A percentile compares a stretch with the other conserved stretches of the same genome.
phyloP scores from a whole-genome alignment of 1,139 yeast genomes.

The Schizosaccharomyces versatilis region DNA sequence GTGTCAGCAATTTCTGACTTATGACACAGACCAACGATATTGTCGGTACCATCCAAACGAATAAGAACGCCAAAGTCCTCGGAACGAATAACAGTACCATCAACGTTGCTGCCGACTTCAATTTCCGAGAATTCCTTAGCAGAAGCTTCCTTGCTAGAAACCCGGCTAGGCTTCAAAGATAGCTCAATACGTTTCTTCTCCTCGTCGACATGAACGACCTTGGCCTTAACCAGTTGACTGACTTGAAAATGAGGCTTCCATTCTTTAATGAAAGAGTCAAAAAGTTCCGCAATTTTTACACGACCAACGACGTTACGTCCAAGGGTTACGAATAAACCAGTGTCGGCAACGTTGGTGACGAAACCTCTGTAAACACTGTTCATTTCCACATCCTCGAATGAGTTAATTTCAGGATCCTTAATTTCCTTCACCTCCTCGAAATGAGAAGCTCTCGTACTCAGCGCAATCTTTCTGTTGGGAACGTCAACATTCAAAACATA shows the following conservation, averaged over 20 bases:
- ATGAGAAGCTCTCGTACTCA: slow-evolving; percentile 9
- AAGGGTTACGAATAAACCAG: slow-evolving; percentile 60
- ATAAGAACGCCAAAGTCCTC: slow-evolving; percentile 86
- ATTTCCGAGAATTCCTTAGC: slow-evolving; percentile 34
- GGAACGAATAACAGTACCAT: slow-evolving; percentile 40
- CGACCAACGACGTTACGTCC: slow-evolving; percentile 57
- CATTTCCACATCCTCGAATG: slow-evolving; percentile 34
- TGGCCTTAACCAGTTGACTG: slow-evolving; percentile 58
- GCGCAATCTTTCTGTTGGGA: slow-evolving; percentile 20
- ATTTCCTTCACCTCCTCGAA: neutral
- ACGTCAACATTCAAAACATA: slow-evolving; percentile 15
- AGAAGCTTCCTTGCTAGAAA: slow-evolving; percentile 27
- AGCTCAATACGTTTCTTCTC: slow-evolving; percentile 36
- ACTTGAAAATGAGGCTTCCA: slow-evolving; percentile 62
- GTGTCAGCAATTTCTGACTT: slow-evolving; percentile 46
- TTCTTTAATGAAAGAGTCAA: slow-evolving; percentile 61
- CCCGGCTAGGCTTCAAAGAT: slow-evolving; percentile 41
- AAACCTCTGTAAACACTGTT: slow-evolving; percentile 66
- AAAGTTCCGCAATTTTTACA: slow-evolving; percentile 59
- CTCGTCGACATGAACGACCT: slow-evolving; percentile 41
- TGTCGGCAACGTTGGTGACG: slow-evolving; percentile 48
- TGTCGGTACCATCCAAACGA: slow-evolving; percentile 48
- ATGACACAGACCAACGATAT: slow-evolving; percentile 73
- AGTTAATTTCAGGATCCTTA: slow-evolving; percentile 20
- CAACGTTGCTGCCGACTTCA: slow-evolving; percentile 43